Conservation (phyloP, 441 rosid genomes). For the Euphorbia schlechtendalii region DNA sequence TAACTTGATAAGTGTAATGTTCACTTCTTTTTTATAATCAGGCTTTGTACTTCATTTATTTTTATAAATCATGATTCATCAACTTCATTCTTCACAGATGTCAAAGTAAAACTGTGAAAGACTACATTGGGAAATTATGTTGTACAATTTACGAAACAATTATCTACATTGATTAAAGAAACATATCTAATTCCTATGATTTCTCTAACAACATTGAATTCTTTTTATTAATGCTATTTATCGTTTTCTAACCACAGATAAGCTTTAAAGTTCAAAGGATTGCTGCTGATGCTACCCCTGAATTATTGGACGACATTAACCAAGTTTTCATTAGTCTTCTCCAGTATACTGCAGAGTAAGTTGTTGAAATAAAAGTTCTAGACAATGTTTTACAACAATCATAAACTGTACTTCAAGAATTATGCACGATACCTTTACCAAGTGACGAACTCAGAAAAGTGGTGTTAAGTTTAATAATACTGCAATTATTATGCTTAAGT, state of each 20-base stretch:
- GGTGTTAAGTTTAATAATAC: background rate
- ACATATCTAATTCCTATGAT: too few relatives aligned
- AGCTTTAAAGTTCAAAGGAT: constrained; percentile 62
- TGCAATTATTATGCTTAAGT: background rate
- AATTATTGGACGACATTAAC: constrained; percentile 45
- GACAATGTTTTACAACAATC: too few relatives aligned
- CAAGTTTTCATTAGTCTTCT: constrained; percentile 55
- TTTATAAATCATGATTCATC: constrained; percentile 17
- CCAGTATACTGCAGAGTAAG: constrained; percentile 71
- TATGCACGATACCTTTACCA: background rate
- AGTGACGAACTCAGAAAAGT: background rate
- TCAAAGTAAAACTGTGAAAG: too few relatives aligned
- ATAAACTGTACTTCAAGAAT: background rate
- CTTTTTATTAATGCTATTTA: too few relatives aligned
- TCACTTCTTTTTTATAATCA: constrained; percentile 15
- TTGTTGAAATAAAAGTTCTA: constrained; percentile 15
- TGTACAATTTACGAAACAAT: too few relatives aligned
- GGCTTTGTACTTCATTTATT: background rate
- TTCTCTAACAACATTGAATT: too few relatives aligned
- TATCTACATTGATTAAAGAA: too few relatives aligned
- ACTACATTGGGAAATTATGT: too few relatives aligned
- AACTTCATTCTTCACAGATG: constrained; percentile 23
- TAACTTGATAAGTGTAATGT: constrained; percentile 65
- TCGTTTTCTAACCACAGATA: too few relatives aligned
- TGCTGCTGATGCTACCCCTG: constrained; percentile 67